phyloP scores from a whole-genome alignment of 1,139 yeast species.

The Suhomyces panamericanus region DNA sequence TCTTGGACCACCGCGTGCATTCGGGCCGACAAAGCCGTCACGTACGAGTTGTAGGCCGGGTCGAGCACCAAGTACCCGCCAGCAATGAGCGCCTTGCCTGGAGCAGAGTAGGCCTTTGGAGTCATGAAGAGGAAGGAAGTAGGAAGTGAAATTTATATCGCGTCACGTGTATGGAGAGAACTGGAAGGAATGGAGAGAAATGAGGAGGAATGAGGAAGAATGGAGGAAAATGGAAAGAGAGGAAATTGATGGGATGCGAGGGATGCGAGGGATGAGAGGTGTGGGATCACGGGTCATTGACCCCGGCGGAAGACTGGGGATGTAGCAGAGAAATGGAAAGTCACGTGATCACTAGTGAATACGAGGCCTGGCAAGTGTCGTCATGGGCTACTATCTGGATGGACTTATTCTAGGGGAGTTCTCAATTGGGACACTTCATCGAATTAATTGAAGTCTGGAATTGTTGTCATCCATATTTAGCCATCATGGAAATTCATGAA shows the following conservation, averaged over 20 bases:
- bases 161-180: not conserved
- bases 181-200: not conserved
- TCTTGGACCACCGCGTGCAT: constrained; percentile 71
- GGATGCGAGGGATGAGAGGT: no score
- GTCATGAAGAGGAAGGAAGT: constrained; percentile 1
- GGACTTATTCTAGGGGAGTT: no score
- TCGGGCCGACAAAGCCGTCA: constrained; percentile 83
- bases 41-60: constrained; percentile 72
- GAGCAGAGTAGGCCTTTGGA: constrained; percentile 67
- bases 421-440: no score
- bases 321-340: not conserved
- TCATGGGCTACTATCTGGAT: no score
- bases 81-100: constrained; percentile 90
- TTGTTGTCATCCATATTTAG: no score
- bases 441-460: no score
- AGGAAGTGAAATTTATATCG: not conserved
- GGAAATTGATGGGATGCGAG: no score
- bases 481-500: no score
- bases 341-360: no score
- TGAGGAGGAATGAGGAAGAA: not conserved
- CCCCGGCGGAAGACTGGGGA: not conserved
- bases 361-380: no score
- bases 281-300: not conserved
- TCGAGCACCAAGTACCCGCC: constrained; percentile 94
- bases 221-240: not conserved